Percentiles rank a stretch among this genome's conserved stretches.
These are phyloP conservation scores for Leccinum solheimii DNA, from an alignment of 1,284 basidiomycete genomes.

Conservation along the genomic window DNA sequence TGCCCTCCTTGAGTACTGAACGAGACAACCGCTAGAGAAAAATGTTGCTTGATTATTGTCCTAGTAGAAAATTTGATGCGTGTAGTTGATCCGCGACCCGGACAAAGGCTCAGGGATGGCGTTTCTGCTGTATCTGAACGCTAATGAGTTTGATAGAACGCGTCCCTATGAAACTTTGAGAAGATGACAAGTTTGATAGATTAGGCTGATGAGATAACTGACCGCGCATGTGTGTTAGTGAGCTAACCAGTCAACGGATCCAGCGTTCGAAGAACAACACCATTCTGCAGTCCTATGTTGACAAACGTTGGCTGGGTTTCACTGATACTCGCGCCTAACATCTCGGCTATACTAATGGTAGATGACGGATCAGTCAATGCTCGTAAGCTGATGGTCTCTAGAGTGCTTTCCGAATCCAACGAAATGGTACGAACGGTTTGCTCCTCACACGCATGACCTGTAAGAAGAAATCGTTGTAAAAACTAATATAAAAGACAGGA, in stretches of 20 bases:
- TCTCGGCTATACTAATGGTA: slow-evolving; percentile 96
- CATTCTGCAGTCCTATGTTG: slow-evolving; percentile 96
- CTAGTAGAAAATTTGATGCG: too few species aligned
- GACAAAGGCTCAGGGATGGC: too few species aligned
- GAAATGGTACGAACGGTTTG: slow-evolving; percentile 98
- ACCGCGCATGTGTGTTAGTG: slow-evolving; percentile 56
- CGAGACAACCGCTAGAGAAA: too few species aligned
- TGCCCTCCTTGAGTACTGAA: too few species aligned
- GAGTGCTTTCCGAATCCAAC: slow-evolving; percentile 91
- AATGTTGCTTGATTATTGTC: too few species aligned
- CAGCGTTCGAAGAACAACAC: slow-evolving; percentile 92
- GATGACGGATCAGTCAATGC: slow-evolving; percentile 95
- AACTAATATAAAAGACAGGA: not conserved
- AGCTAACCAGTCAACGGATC: slow-evolving; percentile 94
- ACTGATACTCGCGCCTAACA: slow-evolving; percentile 96
- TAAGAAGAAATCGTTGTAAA: slow-evolving; percentile 7
- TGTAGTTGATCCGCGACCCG: too few species aligned
- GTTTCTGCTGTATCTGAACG: too few species aligned
- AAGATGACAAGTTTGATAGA: too few species aligned
- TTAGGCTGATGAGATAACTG: too few species aligned
- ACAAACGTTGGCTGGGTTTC: slow-evolving; percentile 97
- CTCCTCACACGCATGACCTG: slow-evolving; percentile 98
- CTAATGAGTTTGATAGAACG: too few species aligned
- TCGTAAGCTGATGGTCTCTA: slow-evolving; percentile 95
- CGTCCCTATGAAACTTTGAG: too few species aligned